Base-by-base conservation (phyloP, 164 flowering plant species). In the Aristolochia contorta region DNA sequence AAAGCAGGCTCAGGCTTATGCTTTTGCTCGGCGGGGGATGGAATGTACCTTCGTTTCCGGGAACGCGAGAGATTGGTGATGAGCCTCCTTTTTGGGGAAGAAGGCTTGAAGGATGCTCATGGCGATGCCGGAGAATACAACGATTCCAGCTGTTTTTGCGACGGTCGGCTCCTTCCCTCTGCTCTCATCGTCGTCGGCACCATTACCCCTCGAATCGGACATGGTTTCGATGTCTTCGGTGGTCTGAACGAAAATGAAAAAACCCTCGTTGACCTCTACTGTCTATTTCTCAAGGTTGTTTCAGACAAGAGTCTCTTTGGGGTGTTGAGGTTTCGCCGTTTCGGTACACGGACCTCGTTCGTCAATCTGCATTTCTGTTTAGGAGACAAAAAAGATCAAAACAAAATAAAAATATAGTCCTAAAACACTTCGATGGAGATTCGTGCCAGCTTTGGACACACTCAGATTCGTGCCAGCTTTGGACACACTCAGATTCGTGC, bases 41-140 rank as follows among this genome's bases (percentile, higher is more conserved):
- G n/a, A 19, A 32, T 8, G 20, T 50, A 60, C 63, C 63, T 60
- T 63, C 30, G 68, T 55, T 21, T 67, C 67, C 22, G 51, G 62
- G 12, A 19, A 27, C 1, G 46, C 57, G 24, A 25, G 16, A 53
- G 55, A 23, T 19, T 45, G 23, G 61, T 30, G 48, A 27, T 27
- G 12, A 37, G 12, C 52, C 58, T 62, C 60, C 23, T 59, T 58
- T 65, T 70, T 70, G 71, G 74, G 74, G 67, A 53, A 71, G 45
- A 77, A 62, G 61, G 83, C 51, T 67, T 74, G 76, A 69, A 76
- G 73, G 54, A 79, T 72, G 71, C 83, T 79, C 59, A 79, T 57
- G 46, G 78, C 78, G 55, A 76, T 76, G 50, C 83, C 83, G 1
- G 83, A 76, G 58, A 79, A 71, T 15, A 72, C 80, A 8, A 77